These are phyloP conservation scores for Xylariaceae sp. DNA, from an alignment of 2,329 filamentous ascomycete genomes.

Conservation along the genomic window DNA sequence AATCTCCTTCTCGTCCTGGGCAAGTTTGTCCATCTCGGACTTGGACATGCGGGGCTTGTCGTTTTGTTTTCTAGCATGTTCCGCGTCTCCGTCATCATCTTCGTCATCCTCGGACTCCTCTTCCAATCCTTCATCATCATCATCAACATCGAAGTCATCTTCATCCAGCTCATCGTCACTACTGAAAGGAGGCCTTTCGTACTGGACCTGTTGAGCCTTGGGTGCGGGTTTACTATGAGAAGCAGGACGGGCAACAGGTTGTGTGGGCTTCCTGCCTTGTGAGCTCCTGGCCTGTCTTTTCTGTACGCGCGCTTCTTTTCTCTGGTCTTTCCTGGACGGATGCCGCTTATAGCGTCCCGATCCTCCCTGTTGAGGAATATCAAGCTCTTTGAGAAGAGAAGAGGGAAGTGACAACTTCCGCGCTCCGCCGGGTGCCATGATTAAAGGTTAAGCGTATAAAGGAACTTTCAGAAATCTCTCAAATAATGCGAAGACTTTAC, in stretches of 20 bases:
- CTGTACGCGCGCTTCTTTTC: conserved; percentile 27
- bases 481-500: too few relatives aligned
- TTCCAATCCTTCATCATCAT: conserved; percentile 17
- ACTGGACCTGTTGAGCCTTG: conserved; percentile 1
- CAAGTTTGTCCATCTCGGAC: conserved; percentile 57
- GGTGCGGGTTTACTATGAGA: conserved; percentile 2
- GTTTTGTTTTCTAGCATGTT: conserved; percentile 29
- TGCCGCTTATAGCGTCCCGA: conserved; percentile 18
- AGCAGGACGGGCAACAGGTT: conserved; percentile 6
- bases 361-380: conserved; percentile 23
- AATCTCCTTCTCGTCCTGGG: conserved; percentile 83
- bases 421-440: conserved; percentile 17
- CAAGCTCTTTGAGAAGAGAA: conserved; percentile 40
- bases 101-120: conserved; percentile 14
- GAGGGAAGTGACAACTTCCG: conserved; percentile 39
- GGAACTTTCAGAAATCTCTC: too few relatives aligned
- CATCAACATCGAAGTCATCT: conserved; percentile 12
- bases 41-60: conserved; percentile 25
- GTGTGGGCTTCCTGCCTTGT: conserved; percentile 20
- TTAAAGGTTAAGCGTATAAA: not conserved
- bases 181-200: conserved; percentile 10
- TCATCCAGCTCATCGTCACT: conserved; percentile 19
- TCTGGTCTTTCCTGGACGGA: conserved; percentile 29
- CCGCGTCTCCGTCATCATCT: conserved; percentile 13
- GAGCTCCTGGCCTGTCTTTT: conserved; percentile 26